phyloP scores from a whole-genome alignment of 2,329 filamentous ascomycete species.

The Penicillium sp. region DNA sequence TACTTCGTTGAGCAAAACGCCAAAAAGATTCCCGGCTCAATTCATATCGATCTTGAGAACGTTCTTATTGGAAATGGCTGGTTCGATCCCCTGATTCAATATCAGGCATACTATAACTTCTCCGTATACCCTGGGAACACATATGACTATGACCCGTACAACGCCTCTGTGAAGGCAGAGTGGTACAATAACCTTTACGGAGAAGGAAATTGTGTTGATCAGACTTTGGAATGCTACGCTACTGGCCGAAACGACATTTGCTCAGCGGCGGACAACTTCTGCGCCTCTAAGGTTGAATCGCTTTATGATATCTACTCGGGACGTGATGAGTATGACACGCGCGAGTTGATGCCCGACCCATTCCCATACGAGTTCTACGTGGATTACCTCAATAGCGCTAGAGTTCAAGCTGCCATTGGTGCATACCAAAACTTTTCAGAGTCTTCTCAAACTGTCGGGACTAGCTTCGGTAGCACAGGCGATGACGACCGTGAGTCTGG shows the following conservation, averaged over 20 bases:
- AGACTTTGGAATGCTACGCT: conserved; percentile 52
- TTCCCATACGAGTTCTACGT: conserved; percentile 42
- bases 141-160: conserved; percentile 35
- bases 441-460: conserved; percentile 36
- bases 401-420: conserved; percentile 49
- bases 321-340: conserved; percentile 52
- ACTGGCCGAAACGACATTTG: conserved; percentile 52
- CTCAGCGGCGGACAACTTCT: conserved; percentile 53
- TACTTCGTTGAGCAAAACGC: conserved; percentile 15
- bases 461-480: conserved; percentile 43
- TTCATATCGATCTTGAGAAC: conserved; percentile 26
- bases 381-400: conserved; percentile 49
- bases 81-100: conserved; percentile 38
- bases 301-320: conserved; percentile 50
- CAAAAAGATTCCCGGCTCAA: conserved; percentile 11
- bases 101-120: conserved; percentile 40
- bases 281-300: conserved; percentile 50
- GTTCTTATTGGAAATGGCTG: conserved; percentile 40
- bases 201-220: conserved; percentile 57
- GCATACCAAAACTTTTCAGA: conserved; percentile 50
- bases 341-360: conserved; percentile 29
- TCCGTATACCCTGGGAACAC: conserved; percentile 36
- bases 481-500: conserved; percentile 40
- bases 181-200: conserved; percentile 60
- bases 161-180: conserved; percentile 46